A percentile compares a stretch with the other conserved stretches of the same genome.
Evolutionary conservation across 129 eudicot genomes (phyloP).

Genomic region (Pittosporum tobira): DNA sequence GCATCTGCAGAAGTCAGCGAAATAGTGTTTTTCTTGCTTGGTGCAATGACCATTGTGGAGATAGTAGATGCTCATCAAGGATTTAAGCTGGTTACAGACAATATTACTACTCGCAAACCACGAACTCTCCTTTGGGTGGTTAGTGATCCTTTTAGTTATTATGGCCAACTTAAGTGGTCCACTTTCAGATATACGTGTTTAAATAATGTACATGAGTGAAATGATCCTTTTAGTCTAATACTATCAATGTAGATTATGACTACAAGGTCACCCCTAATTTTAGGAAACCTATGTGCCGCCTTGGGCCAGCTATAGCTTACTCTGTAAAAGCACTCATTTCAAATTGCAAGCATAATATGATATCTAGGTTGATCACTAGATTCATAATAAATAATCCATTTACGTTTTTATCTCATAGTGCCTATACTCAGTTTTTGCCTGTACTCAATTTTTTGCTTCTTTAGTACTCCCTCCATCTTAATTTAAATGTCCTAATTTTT

Average conservation of each 20-base stretch:
- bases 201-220: too few species aligned
- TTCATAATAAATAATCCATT: background rate
- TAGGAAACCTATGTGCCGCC: too few species aligned
- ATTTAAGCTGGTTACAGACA: constrained; percentile 90
- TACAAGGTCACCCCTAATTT: background rate
- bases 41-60: constrained; percentile 99
- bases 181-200: too few species aligned
- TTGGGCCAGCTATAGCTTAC: too few species aligned
- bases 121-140: constrained; percentile 99
- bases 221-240: background rate
- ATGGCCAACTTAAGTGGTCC: too few species aligned
- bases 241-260: background rate
- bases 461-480: too few species aligned
- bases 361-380: too few species aligned
- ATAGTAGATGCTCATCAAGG: constrained; percentile 99
- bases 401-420: too few species aligned
- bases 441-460: too few species aligned
- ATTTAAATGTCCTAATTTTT: too few species aligned
- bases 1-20: constrained; percentile 98
- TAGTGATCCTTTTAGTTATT: constrained; percentile 26
- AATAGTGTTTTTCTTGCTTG: constrained; percentile 93
- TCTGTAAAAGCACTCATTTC: too few species aligned
- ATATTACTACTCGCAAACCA: constrained; percentile 94
- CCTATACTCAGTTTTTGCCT: too few species aligned
- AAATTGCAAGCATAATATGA: background rate